Evolutionary conservation across 2,329 filamentous ascomycete species (phyloP).

Genomic region (Xylaria sp.): DNA sequence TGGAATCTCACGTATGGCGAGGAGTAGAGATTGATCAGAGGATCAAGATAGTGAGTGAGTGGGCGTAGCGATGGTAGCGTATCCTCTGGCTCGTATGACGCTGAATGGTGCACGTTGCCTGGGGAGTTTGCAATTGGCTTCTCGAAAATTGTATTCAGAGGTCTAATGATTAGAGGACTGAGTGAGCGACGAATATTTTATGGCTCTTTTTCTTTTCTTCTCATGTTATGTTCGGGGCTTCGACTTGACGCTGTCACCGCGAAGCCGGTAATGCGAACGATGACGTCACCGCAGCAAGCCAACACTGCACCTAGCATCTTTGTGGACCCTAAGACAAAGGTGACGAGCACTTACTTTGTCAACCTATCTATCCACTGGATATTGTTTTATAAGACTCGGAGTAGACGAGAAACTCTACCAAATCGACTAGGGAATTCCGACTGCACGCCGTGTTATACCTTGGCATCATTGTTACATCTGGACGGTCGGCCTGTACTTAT

Average conservation of each 20-base stretch:
- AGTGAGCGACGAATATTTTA: background rate
- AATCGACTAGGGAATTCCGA: background rate
- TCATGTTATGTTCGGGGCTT: constrained; percentile 3
- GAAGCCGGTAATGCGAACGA: background rate
- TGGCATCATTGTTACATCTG: background rate
- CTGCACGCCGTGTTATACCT: background rate
- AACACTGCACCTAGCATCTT: background rate
- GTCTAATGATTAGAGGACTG: background rate
- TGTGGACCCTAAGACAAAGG: constrained; percentile 1
- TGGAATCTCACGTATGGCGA: background rate
- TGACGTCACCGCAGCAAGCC: constrained; percentile 22
- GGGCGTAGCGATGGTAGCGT: background rate
- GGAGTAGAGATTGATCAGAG: background rate
- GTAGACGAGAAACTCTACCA: background rate
- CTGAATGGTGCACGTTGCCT: background rate
- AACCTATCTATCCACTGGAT: background rate
- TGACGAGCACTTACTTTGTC: background rate
- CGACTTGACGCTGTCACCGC: constrained; percentile 6
- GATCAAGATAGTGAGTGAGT: background rate
- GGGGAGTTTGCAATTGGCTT: background rate
- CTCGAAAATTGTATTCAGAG: background rate
- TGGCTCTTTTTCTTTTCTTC: background rate
- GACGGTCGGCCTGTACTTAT: background rate
- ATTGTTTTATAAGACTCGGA: background rate
- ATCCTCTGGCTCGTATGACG: background rate